phyloP scores from a whole-genome alignment of 768 basidiomycete species.

The Solioccasus polychromus region DNA sequence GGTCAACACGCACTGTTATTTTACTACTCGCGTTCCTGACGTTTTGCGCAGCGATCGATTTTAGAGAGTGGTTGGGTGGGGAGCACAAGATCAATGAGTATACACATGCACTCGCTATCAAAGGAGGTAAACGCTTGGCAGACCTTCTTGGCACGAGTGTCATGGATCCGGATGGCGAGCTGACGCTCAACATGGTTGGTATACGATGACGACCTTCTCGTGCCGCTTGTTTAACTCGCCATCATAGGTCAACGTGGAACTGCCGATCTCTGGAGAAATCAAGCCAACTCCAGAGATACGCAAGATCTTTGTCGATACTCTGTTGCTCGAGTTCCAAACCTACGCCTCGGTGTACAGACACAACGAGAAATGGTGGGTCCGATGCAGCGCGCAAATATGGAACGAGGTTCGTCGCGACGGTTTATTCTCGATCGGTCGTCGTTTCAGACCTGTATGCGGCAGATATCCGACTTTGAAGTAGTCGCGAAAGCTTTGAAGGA shows the following conservation, averaged over 20 bases:
- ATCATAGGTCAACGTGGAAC: conserved; percentile 39
- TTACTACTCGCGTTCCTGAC: conserved; percentile 1
- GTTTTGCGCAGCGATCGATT: conserved; percentile 57
- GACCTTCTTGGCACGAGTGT: conserved; percentile 58
- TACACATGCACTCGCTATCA: conserved; percentile 63
- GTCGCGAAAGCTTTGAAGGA: too few species aligned
- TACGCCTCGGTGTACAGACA: conserved; percentile 19
- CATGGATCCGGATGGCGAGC: conserved; percentile 57
- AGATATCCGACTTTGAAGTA: too few species aligned
- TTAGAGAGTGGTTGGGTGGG: conserved; percentile 72
- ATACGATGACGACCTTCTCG: background rate
- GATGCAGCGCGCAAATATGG: conserved; percentile 32
- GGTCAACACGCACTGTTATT: conserved; percentile 34
- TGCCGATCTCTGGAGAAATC: conserved; percentile 34
- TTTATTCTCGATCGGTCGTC: too few species aligned
- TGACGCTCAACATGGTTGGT: conserved; percentile 70
- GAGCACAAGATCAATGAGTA: conserved; percentile 70
- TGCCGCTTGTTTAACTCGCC: background rate
- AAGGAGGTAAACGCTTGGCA: conserved; percentile 61
- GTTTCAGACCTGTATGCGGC: too few species aligned
- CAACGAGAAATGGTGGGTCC: conserved; percentile 33
- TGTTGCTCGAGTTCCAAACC: conserved; percentile 22
- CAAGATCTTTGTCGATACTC: conserved; percentile 13
- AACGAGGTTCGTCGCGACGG: conserved; percentile 27
- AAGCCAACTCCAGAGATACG: conserved; percentile 12